Conservation (phyloP, 805 yeast genomes). For the Saccharomyces jurei region DNA sequence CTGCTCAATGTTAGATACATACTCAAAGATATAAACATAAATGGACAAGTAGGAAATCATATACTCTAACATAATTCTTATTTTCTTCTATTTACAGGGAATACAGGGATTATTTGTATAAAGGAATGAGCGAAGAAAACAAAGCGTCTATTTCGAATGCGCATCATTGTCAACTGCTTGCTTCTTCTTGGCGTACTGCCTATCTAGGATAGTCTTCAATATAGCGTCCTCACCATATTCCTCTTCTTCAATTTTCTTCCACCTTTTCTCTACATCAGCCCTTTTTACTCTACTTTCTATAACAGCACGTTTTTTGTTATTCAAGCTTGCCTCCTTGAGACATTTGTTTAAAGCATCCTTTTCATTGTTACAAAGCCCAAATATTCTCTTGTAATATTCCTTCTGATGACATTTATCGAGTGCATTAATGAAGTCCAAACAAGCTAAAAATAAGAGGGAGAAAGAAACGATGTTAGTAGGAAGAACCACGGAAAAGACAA, state of each 20-base stretch:
- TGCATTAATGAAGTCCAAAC: conserved; percentile 77
- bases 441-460: conserved; percentile 35
- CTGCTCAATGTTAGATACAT: background rate
- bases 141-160: background rate
- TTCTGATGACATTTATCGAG: conserved; percentile 80
- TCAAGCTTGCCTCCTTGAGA: conserved; percentile 66
- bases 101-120: background rate
- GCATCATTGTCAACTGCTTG: background rate
- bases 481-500: background rate
- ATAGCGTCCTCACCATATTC: conserved; percentile 70
- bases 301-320: conserved; percentile 48
- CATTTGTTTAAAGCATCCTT: conserved; percentile 75
- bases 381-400: conserved; percentile 56
- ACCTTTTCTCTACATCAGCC: conserved; percentile 44
- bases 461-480: conserved; percentile 7
- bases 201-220: conserved; percentile 55
- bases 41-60: background rate
- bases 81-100: background rate
- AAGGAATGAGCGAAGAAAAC: background rate
- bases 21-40: background rate
- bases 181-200: conserved; percentile 36
- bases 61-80: background rate
- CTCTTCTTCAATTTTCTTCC: conserved; percentile 64
- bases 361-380: conserved; percentile 79
- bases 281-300: conserved; percentile 49